These are phyloP conservation scores for Cryptococcus sp. DNA, from an alignment of 1,284 basidiomycete genomes.

Conservation along the genomic window DNA sequence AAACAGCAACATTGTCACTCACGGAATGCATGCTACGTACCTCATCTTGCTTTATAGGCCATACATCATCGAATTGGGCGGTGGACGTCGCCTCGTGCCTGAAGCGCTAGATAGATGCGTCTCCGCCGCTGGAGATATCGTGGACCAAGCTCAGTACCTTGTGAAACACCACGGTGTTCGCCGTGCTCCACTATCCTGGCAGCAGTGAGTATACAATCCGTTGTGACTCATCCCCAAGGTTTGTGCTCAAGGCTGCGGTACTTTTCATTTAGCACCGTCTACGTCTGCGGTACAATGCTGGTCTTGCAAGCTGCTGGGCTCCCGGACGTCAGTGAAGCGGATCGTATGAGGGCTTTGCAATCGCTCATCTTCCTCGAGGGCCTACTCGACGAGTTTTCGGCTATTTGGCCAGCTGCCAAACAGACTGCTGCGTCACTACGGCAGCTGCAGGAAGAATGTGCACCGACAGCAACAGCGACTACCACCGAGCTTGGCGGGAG, in stretches of 20 bases:
- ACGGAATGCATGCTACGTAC: slow-evolving; percentile 29
- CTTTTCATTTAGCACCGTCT: slow-evolving; percentile 13
- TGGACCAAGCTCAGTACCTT: slow-evolving; percentile 21
- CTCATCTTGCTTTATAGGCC: slow-evolving; percentile 30
- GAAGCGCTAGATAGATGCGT: slow-evolving; percentile 16
- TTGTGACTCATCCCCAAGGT: background rate
- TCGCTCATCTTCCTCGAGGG: slow-evolving; percentile 19
- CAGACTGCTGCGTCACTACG: slow-evolving; percentile 15
- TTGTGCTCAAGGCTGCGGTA: background rate
- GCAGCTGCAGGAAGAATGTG: slow-evolving; percentile 15
- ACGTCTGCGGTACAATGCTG: slow-evolving; percentile 25
- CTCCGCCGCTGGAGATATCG: slow-evolving; percentile 17
- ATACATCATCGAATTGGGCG: slow-evolving; percentile 27
- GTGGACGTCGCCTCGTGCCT: slow-evolving; percentile 6
- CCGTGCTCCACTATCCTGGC: slow-evolving; percentile 18
- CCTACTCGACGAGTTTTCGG: slow-evolving; percentile 16
- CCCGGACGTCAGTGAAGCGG: slow-evolving; percentile 13
- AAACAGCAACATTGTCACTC: slow-evolving; percentile 12
- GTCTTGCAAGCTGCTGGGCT: slow-evolving; percentile 23
- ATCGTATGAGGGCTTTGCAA: slow-evolving; percentile 8
- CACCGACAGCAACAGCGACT: background rate
- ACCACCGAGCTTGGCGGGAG: too few relatives aligned
- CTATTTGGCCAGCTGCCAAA: slow-evolving; percentile 21
- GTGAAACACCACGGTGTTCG: slow-evolving; percentile 10
- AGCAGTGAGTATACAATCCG: slow-evolving; percentile 16